These are phyloP conservation scores for Gracilaria gracilis DNA, from an alignment of 23 red algal species.

Conservation along the genomic window DNA sequence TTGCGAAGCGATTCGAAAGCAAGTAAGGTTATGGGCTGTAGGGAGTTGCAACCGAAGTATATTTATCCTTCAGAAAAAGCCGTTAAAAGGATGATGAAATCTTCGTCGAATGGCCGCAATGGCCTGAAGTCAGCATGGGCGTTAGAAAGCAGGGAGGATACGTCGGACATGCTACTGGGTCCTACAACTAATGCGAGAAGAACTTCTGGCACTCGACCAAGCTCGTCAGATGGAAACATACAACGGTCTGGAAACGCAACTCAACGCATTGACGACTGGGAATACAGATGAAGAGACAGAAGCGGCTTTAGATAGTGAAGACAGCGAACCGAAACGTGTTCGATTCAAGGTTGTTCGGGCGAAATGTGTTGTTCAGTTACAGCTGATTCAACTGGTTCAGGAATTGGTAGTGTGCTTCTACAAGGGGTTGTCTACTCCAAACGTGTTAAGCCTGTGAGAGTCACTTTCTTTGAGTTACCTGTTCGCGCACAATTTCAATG, in stretches of 20 bases:
- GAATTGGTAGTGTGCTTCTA: conserved; percentile 86
- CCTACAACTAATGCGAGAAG: background rate
- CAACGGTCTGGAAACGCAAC: background rate
- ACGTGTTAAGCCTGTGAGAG: conserved; percentile 67
- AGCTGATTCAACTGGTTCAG: conserved; percentile 81
- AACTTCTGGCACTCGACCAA: conserved; percentile 20
- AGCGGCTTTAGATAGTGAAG: background rate
- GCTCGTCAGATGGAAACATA: conserved; percentile 13
- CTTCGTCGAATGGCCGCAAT: background rate
- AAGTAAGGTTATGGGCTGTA: conserved; percentile 75
- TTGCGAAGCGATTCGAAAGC: too few relatives aligned
- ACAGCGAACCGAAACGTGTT: conserved; percentile 35
- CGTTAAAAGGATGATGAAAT: conserved; percentile 25
- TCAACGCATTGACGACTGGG: conserved; percentile 43
- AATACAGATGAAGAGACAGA: background rate
- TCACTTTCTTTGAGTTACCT: conserved; percentile 65
- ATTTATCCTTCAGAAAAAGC: conserved; percentile 59
- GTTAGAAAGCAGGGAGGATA: conserved; percentile 7
- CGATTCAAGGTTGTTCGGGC: conserved; percentile 89
- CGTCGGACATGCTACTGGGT: background rate
- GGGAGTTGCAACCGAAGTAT: conserved; percentile 45
- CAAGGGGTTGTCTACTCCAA: conserved; percentile 42
- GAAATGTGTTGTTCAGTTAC: conserved; percentile 97
- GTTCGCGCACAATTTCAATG: conserved; percentile 96
- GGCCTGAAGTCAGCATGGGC: background rate